Percentiles rank a stretch among this genome's conserved stretches.
Conservation (phyloP, 1,139 yeast genomes). For the Lodderomyces orthopsilosis region DNA sequence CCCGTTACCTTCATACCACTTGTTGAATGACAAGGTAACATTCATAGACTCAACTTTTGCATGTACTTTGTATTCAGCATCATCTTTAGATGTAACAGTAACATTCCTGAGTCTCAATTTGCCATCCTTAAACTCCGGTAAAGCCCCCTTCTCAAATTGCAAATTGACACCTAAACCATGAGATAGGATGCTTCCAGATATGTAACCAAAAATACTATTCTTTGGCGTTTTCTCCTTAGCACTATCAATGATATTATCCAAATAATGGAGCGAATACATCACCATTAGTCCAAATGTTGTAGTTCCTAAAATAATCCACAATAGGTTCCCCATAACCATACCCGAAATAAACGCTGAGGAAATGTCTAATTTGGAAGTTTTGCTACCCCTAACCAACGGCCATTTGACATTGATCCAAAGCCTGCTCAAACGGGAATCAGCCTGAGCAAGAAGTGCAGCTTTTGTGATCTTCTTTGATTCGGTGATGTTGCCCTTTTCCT, state of each 20-base stretch:
- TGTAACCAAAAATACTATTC: conserved; percentile 29
- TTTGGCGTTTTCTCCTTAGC: conserved; percentile 19
- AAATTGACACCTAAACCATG: conserved; percentile 40
- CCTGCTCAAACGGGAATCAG: conserved; percentile 42
- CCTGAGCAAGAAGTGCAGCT: conserved; percentile 41
- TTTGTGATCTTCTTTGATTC: conserved; percentile 22
- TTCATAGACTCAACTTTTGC: conserved; percentile 54
- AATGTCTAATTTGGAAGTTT: conserved; percentile 49
- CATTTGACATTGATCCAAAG: conserved; percentile 54
- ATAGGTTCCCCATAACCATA: conserved; percentile 51
- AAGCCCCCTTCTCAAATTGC: conserved; percentile 34
- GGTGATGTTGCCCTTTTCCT: not conserved
- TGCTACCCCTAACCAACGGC: conserved; percentile 51
- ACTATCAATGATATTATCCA: conserved; percentile 24
- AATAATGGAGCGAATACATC: conserved; percentile 46
- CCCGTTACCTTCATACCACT: conserved; percentile 72
- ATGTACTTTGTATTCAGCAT: conserved; percentile 22
- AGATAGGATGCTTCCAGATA: conserved; percentile 37
- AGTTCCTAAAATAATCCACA: conserved; percentile 64
- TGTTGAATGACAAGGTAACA: conserved; percentile 57
- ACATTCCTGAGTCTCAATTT: conserved; percentile 59
- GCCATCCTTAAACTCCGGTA: conserved; percentile 57
- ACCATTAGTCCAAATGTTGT: conserved; percentile 59
- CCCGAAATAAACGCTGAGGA: conserved; percentile 58
- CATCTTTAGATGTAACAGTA: conserved; percentile 24